Conservation (phyloP, 129 eudicot species). For the Lonicera japonica region DNA sequence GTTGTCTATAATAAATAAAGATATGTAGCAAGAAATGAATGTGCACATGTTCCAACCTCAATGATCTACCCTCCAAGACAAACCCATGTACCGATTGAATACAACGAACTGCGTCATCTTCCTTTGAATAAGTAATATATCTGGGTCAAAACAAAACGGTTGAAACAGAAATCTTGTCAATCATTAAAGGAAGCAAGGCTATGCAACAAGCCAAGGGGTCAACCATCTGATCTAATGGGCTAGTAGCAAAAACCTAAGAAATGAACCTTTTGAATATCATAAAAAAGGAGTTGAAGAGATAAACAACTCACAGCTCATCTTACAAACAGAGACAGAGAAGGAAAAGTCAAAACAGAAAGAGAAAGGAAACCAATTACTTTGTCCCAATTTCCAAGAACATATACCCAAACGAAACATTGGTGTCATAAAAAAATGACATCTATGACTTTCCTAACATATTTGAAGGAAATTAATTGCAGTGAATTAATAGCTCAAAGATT, state of each 20-base stretch:
- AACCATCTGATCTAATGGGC: not conserved
- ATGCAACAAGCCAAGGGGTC: slow-evolving; percentile 4
- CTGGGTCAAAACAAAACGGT: slow-evolving; percentile 18
- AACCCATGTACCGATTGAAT: slow-evolving; percentile 55
- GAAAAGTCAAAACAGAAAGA: no score
- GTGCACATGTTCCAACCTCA: slow-evolving; percentile 33
- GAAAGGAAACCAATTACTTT: no score
- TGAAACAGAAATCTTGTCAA: slow-evolving; percentile 1
- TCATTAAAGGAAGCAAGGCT: slow-evolving; percentile 13
- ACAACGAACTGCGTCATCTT: slow-evolving; percentile 58
- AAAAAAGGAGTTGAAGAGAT: no score
- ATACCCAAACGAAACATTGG: no score
- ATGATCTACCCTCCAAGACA: slow-evolving; percentile 48
- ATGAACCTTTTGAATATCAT: not conserved
- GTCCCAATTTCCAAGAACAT: no score
- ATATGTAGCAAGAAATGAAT: not conserved
- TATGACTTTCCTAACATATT: no score
- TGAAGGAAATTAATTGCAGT: no score
- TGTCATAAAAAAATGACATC: no score
- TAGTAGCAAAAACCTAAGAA: not conserved
- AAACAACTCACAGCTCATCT: not conserved
- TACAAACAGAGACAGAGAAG: not conserved
- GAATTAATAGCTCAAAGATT: no score
- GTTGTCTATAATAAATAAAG: not conserved
- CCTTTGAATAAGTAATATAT: slow-evolving; percentile 51